These are phyloP conservation scores for Erodium texanum DNA, from an alignment of 441 rosid genomes.

Conservation along the genomic window DNA sequence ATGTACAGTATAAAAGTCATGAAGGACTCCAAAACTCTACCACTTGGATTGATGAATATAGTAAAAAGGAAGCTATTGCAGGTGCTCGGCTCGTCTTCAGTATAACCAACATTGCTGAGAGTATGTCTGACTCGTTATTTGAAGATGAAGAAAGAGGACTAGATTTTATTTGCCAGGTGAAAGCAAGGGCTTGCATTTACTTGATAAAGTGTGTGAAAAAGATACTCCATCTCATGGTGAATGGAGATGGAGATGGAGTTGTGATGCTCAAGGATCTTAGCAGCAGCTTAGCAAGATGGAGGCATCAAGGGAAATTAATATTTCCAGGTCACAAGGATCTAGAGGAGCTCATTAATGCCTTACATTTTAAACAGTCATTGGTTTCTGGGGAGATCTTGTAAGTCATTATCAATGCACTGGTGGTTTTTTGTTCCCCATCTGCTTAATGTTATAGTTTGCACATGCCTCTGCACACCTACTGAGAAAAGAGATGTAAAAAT, in stretches of 20 bases:
- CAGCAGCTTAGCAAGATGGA: conserved; percentile 50
- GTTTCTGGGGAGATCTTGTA: not conserved
- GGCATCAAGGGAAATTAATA: conserved; percentile 38
- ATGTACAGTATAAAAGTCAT: conserved; percentile 18
- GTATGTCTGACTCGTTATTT: conserved; percentile 40
- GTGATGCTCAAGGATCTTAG: conserved; percentile 37
- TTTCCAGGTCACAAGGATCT: conserved; percentile 31
- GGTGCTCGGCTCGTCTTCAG: conserved; percentile 52
- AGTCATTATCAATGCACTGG: not conserved
- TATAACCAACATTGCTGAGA: conserved; percentile 47
- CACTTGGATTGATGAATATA: conserved; percentile 21
- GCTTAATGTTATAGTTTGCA: not conserved
- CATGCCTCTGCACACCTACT: conserved; percentile 3
- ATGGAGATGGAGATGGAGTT: conserved; percentile 34
- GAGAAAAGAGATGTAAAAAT: conserved; percentile 1
- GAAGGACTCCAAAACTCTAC: conserved; percentile 15
- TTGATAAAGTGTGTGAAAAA: conserved; percentile 52
- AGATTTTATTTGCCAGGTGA: conserved; percentile 41
- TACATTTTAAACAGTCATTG: conserved; percentile 13
- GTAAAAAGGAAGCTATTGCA: conserved; percentile 40
- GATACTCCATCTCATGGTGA: conserved; percentile 28
- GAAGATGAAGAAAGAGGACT: conserved; percentile 39
- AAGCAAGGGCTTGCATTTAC: conserved; percentile 45
- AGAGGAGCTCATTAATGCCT: conserved; percentile 30
- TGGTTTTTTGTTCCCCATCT: not conserved